Conservation (phyloP, 129 eudicot species). For the Flaveria sonorensis region DNA sequence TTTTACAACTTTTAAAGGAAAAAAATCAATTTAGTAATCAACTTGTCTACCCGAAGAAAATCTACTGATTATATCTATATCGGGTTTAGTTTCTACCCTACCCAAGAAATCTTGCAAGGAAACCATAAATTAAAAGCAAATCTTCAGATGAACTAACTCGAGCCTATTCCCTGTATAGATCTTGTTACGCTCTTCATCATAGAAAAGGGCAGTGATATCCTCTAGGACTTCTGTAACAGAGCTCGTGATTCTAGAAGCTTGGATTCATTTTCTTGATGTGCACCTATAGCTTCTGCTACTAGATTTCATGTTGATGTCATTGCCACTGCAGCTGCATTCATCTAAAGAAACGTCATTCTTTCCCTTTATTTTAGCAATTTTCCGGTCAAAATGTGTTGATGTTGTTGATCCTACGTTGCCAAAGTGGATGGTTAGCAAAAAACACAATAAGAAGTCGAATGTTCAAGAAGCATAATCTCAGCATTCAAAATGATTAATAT, state of each 20-base stretch:
- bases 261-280: conserved; percentile 50
- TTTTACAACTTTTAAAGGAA: not conserved
- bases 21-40: not conserved
- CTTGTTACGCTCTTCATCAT: conserved; percentile 95
- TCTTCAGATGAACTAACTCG: conserved; percentile 72
- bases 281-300: conserved; percentile 45
- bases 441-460: not conserved
- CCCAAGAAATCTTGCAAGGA: conserved; percentile 1
- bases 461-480: too few species aligned
- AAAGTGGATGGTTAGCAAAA: not conserved
- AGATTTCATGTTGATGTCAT: conserved; percentile 21
- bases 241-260: conserved; percentile 54
- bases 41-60: conserved; percentile 1
- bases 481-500: too few species aligned
- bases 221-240: conserved; percentile 84
- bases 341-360: conserved; percentile 45
- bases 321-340: conserved; percentile 52
- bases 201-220: conserved; percentile 86
- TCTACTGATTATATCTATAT: not conserved
- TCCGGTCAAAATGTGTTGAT: conserved; percentile 86
- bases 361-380: conserved; percentile 81
- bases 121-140: not conserved
- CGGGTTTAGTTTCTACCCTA: conserved; percentile 13
- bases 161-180: conserved; percentile 84
- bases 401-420: conserved; percentile 68